Conservation (phyloP, 108 stramenopile genomes). For the Pinguiococcus pyrenoidosus region DNA sequence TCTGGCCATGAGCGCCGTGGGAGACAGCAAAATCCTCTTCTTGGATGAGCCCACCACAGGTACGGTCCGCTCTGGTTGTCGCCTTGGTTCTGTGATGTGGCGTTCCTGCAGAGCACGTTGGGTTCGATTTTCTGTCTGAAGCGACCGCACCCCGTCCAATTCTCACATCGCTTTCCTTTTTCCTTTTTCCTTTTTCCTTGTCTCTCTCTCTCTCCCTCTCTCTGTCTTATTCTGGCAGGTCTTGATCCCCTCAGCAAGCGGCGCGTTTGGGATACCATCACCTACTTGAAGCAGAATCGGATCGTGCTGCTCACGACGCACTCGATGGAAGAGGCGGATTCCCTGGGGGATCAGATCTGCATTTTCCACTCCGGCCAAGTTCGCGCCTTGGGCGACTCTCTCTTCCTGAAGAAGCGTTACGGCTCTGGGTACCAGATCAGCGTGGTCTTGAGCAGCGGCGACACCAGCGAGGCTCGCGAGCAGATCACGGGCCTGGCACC, state of each 20-base stretch:
- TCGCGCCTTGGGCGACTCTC: conserved; percentile 41
- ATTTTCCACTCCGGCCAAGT: conserved; percentile 51
- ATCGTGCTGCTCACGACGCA: conserved; percentile 52
- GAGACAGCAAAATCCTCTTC: conserved; percentile 51
- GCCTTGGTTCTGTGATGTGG: too few species aligned
- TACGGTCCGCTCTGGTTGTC: conserved; percentile 35
- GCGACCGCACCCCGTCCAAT: too few species aligned
- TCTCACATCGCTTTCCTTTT: too few species aligned
- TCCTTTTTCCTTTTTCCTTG: too few species aligned
- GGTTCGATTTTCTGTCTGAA: too few species aligned
- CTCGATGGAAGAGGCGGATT: conserved; percentile 62
- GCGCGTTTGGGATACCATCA: conserved; percentile 40
- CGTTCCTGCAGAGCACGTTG: too few species aligned
- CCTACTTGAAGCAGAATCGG: conserved; percentile 21
- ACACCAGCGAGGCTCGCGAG: too few species aligned
- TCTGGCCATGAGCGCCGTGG: conserved; percentile 66
- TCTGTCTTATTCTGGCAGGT: too few species aligned
- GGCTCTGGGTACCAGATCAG: conserved; percentile 87
- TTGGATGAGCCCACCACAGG: conserved; percentile 71
- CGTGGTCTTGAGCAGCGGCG: too few species aligned
- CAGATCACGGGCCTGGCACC: too few species aligned
- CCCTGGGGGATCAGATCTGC: conserved; percentile 53
- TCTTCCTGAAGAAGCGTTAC: conserved; percentile 79
- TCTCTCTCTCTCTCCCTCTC: too few species aligned
- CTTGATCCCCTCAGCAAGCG: conserved; percentile 58